Evolutionary conservation across 2,329 filamentous ascomycete species (phyloP).

Genomic region (Hypoxylon sp.): DNA sequence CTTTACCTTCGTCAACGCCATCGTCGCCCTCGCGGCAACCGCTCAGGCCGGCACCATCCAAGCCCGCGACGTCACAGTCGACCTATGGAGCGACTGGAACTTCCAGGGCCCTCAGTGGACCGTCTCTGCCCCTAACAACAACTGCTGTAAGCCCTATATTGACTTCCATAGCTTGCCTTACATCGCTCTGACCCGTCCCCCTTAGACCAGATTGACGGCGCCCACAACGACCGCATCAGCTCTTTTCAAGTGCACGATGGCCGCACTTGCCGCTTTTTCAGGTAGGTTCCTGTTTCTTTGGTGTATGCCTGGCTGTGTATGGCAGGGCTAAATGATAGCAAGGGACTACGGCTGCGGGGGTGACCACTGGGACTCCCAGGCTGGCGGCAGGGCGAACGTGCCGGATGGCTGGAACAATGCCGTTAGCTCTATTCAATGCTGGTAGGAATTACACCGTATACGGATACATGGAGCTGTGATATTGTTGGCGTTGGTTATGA

Average conservation of each 20-base stretch:
- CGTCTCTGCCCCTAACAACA: constrained; percentile 11
- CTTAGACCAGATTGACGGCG: constrained; percentile 22
- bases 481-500: neutral
- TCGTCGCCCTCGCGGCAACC: constrained; percentile 7
- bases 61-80: constrained; percentile 19
- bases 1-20: constrained; percentile 13
- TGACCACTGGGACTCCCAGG: constrained; percentile 23
- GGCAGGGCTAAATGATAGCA: neutral
- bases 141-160: constrained; percentile 9
- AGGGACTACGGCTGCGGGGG: constrained; percentile 18
- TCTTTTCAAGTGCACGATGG: constrained; percentile 20
- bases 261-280: constrained; percentile 25
- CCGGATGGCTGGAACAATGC: constrained; percentile 13
- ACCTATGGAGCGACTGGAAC: constrained; percentile 24
- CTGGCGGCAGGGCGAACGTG: constrained; percentile 20
- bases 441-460: neutral
- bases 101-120: constrained; percentile 14
- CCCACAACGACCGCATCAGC: constrained; percentile 17
- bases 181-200: neutral
- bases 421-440: constrained; percentile 19
- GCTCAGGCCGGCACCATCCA: constrained; percentile 24
- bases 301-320: too few species aligned
- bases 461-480: neutral
- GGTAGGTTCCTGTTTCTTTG: neutral
- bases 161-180: neutral